Percentiles rank a stretch among this genome's conserved stretches.
Conservation (phyloP, 495 filamentous ascomycete species). For the Penicillium cataractarum region DNA sequence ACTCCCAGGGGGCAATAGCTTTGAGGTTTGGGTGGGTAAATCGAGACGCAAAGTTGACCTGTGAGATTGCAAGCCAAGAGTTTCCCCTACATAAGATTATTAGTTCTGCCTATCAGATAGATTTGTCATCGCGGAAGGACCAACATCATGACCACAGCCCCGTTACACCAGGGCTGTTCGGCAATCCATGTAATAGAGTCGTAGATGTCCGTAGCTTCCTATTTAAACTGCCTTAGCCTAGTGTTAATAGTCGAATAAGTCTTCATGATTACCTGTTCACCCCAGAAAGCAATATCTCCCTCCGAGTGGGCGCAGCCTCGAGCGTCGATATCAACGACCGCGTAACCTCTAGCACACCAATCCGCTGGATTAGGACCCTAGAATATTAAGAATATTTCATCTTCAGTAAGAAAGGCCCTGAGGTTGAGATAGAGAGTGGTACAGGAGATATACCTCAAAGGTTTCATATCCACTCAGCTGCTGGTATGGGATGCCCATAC, state of each 20-base stretch:
- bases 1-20: slow-evolving; percentile 48
- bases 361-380: slow-evolving; percentile 42
- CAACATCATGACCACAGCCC: slow-evolving; percentile 23
- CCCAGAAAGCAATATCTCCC: slow-evolving; percentile 32
- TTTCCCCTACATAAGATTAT: slow-evolving; percentile 15
- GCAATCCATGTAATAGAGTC: slow-evolving; percentile 22
- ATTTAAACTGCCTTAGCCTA: neutral
- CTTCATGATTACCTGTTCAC: slow-evolving; percentile 6
- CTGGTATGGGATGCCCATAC: slow-evolving; percentile 22
- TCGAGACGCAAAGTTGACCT: slow-evolving; percentile 39
- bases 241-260: neutral
- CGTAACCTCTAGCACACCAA: slow-evolving; percentile 46
- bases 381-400: neutral
- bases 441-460: slow-evolving; percentile 36
- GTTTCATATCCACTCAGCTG: slow-evolving; percentile 30
- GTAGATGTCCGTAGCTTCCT: slow-evolving; percentile 19
- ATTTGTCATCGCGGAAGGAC: neutral
- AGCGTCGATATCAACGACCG: slow-evolving; percentile 43
- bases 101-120: neutral
- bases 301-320: slow-evolving; percentile 39
- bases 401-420: neutral
- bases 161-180: slow-evolving; percentile 26
- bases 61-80: slow-evolving; percentile 37
- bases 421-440: neutral
- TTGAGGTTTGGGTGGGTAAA: slow-evolving; percentile 37